Evolutionary conservation across 192 early-diverging fungal species (phyloP), one percentile per base, ranked within the genome.

Genomic region (Backusella mclennaniae): DNA sequence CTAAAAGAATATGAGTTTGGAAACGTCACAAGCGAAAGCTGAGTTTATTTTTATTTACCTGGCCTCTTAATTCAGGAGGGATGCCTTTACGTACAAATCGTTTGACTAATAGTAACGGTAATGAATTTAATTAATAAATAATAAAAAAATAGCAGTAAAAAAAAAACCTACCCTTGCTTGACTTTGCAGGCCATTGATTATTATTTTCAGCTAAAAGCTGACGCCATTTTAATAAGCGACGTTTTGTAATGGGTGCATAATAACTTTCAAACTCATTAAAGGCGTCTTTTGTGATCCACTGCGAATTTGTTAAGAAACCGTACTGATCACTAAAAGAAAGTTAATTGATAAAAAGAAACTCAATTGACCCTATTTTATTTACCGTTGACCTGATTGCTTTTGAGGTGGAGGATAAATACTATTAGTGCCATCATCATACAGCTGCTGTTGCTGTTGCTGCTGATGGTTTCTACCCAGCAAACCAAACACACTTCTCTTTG

Each of bases 51-150:
- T 59, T 53, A 21, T 26, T 59, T 71, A 71, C 70, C 70, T 71
- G 77, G 71, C 88, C 87, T 66, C 94, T 82, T 19, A 93, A 75
- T 26, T 89, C 86, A 35, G 91, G 79, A 36, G 94, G 94, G 52
- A 95, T 92, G 14, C 94, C 94, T 81, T 93, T 93, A 19, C 93
- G 87, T 23, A 95, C 84, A 74, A 90, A 93, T 68, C 92, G 83
- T 71, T 95, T 95, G 33, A 93, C 90, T 89, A 73, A 35, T 49
- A n/a, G 52, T 49, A 49, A 66, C 38, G 38, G 38, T 69, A n/a
- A 29, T 63, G 11, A 29, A 29, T 29, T 63, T 63, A 63, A 63
- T 63, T 26, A 63, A 63, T 63, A 23, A 29, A 29, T 26, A 3
- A 26, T 23, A 23, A 26, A 26, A n/a, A 71, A 6, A 46, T 29